Percentiles rank a stretch among this genome's conserved stretches.
Evolutionary conservation across 306 rosid genomes (phyloP).

Genomic region (Fragaria nilgerrensis): DNA sequence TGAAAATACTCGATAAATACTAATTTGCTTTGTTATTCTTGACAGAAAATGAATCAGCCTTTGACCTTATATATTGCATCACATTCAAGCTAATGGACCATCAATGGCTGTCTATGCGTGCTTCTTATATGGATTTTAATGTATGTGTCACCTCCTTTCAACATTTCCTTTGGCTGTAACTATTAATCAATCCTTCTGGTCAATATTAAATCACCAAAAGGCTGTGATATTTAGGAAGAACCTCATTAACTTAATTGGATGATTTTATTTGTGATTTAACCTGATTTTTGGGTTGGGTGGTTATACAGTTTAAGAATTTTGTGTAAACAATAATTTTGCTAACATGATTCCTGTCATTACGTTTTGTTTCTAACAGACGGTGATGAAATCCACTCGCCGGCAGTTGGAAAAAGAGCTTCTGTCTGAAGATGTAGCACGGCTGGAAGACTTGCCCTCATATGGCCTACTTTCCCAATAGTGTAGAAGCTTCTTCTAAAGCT

Average conservation of each 20-base stretch:
- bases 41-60: slow-evolving; percentile 84
- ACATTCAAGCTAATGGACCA: slow-evolving; percentile 98
- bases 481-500: slow-evolving; percentile 20
- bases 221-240: neutral
- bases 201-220: neutral
- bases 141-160: slow-evolving; percentile 50
- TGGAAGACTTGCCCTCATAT: slow-evolving; percentile 89
- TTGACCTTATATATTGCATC: slow-evolving; percentile 93
- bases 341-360: slow-evolving; percentile 5
- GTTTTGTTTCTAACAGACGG: slow-evolving; percentile 53
- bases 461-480: slow-evolving; percentile 66
- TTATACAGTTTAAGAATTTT: neutral
- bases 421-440: slow-evolving; percentile 63
- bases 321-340: slow-evolving; percentile 22
- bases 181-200: neutral
- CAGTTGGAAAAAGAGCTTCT: slow-evolving; percentile 94
- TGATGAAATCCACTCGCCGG: slow-evolving; percentile 92
- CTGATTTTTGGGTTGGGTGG: neutral
- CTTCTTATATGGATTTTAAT: slow-evolving; percentile 98
- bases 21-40: slow-evolving; percentile 23
- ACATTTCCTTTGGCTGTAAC: neutral
- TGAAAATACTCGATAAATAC: neutral
- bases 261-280: neutral
- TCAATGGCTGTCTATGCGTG: slow-evolving; percentile 96
- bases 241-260: neutral